Evolutionary conservation across 2,329 filamentous ascomycete species (phyloP).

Genomic region (Alternaria triticimaculans): DNA sequence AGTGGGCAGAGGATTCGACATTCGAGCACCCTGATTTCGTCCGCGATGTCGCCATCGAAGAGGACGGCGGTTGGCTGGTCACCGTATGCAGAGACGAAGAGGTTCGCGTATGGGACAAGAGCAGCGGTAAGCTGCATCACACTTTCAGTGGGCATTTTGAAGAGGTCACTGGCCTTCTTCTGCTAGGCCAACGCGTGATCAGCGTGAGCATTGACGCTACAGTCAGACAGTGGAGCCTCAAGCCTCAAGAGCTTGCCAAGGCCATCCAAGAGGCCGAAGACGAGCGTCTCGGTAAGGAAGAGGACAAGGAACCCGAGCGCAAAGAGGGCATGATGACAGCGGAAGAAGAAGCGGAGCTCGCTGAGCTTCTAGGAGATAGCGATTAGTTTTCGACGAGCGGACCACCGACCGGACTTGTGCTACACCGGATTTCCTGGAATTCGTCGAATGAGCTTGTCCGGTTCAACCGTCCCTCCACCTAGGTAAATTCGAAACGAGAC

Average conservation of each 20-base stretch:
- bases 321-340: slow-evolving; percentile 71
- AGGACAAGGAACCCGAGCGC: slow-evolving; percentile 52
- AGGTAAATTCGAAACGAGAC: slow-evolving; percentile 34
- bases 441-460: slow-evolving; percentile 29
- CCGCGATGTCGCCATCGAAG: slow-evolving; percentile 74
- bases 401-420: slow-evolving; percentile 24
- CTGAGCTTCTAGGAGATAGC: slow-evolving; percentile 83
- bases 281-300: slow-evolving; percentile 55
- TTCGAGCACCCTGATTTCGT: slow-evolving; percentile 90
- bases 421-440: slow-evolving; percentile 23
- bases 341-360: slow-evolving; percentile 92
- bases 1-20: slow-evolving; percentile 74
- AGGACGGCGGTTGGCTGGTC: slow-evolving; percentile 76
- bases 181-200: slow-evolving; percentile 68
- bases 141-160: slow-evolving; percentile 86
- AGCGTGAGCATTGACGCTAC: slow-evolving; percentile 93
- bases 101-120: slow-evolving; percentile 84
- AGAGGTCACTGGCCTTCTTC: slow-evolving; percentile 81
- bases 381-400: slow-evolving; percentile 52
- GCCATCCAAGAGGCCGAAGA: slow-evolving; percentile 59
- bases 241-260: slow-evolving; percentile 64
- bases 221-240: slow-evolving; percentile 81
- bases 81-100: slow-evolving; percentile 93
- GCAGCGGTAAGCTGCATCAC: slow-evolving; percentile 74
- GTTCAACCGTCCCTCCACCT: slow-evolving; percentile 16